Base-by-base conservation (phyloP, 805 yeast genomes). In the Starmerella roubikii region DNA sequence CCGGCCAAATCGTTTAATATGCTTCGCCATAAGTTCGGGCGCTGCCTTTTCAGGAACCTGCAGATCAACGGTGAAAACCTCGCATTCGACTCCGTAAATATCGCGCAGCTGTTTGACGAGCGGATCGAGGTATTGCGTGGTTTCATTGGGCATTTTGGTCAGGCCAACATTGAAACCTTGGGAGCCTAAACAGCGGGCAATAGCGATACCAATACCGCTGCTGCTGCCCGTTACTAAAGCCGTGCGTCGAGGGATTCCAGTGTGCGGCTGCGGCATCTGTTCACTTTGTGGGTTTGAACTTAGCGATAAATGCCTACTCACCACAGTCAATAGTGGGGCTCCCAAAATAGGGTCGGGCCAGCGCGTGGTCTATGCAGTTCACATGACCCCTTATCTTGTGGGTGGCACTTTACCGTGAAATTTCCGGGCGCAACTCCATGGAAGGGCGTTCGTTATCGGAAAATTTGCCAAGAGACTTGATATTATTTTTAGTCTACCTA, bases 211-310 rank as follows among this genome's bases (percentile, higher is more conserved):
- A n/a, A 45, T 42, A 15, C 48, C 48, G 20, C 33, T 26, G 31
- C 45, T 41, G 30, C 45, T 41, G 17, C 48, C 48, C 2, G 48
- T 45, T 4, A 45, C 44, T 4, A 45, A 35, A 13, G 48, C 48
- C 9, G 32, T 37, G 10, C 47, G 44, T 4, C 47, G 40, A 10
- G 38, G 29, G 9, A 32, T 25, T 17, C 41, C 41, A 6, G 15
- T 8, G 15, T 39, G 42, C 2, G 45, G 39, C 11, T 22, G 3
- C 18, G 41, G 39, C 2, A 38, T 41, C 3, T 13, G 26, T n/a
- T n/a, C n/a, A n/a, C n/a, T n/a, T n/a, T n/a, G n/a, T n/a, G n/a
- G n/a, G n/a, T n/a, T n/a, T n/a, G n/a, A n/a, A n/a, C n/a, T n/a
- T n/a, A n/a, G n/a, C n/a, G n/a, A n/a, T n/a, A n/a, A n/a, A n/a